Base-by-base conservation (phyloP, 352 stramenopile genomes). In the Phytophthora boehmeriae region DNA sequence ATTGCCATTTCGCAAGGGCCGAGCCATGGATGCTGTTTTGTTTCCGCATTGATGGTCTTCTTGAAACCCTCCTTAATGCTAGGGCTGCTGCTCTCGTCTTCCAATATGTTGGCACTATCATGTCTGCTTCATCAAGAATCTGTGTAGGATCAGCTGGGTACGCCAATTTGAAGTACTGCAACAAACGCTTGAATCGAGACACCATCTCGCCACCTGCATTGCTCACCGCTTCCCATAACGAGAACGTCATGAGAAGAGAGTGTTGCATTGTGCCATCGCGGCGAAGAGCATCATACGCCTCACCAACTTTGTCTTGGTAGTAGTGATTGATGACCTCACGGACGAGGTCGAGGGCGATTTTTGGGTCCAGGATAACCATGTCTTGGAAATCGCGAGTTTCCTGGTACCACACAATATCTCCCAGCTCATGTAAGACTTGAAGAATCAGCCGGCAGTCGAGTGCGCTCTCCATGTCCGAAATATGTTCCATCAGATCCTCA, bases 401-500 rank as follows among this genome's bases (percentile, higher is more conserved):
- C 25, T 72, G 35, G 9, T 63, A 72, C 63, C 58, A 72, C 16
- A 64, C 20, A 2, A 72, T 20, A 25, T 72, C 52, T 0, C 63
- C 58, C 4, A 72, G 10, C 10, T 52, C 17, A 20, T 72, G 50
- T 8, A 72, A 16, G 0, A 27, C 20, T 0, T 19, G 45, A 14
- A 72, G 34, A n/a, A n/a, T n/a, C n/a, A n/a, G n/a, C n/a, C n/a
- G n/a, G n/a, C n/a, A n/a, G n/a, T n/a, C n/a, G n/a, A n/a, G n/a
- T n/a, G n/a, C n/a, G n/a, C n/a, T n/a, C n/a, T n/a, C n/a, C n/a
- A n/a, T n/a, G n/a, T n/a, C n/a, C n/a, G n/a, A n/a, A n/a, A n/a
- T n/a, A n/a, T n/a, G n/a, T n/a, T n/a, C n/a, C n/a, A n/a, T n/a
- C n/a, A n/a, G n/a, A n/a, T n/a, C n/a, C n/a, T n/a, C n/a, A n/a